Evolutionary conservation across 202 grass and related monocot species (phyloP), one percentile per base, ranked within the genome.

Genomic region (Musa balbisiana): DNA sequence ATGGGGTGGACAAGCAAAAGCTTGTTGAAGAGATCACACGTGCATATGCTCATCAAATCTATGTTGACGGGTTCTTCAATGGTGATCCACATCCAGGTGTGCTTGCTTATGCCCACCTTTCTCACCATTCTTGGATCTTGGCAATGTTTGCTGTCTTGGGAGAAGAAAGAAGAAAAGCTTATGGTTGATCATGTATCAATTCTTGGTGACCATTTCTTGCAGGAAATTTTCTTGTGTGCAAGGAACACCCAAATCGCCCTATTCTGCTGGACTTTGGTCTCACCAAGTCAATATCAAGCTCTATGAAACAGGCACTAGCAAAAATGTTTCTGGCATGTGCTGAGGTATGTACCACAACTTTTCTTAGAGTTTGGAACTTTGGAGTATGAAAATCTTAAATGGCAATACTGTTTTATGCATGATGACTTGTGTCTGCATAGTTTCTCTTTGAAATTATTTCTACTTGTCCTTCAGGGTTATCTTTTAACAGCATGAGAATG

Each of bases 1-100:
- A 86, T 84, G 90, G 83, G 78, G 88, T 98, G 67, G 85, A 98
- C 89, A 98, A 98, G 78, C 85, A 98, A 88, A 98, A 72, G 73
- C 59, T 98, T 69, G 88, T 98, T 68, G 91, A 92, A 85, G 91
- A 98, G 82, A 98, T 98, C 78, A 98, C 95, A 69, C 87, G 91
- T 69, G 88, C 95, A 53, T 98, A 98, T 73, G 95, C 91, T 80
- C 95, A 94, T 92, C 95, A 98, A 87, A 90, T 98, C 84, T 98
- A 94, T 11, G 79, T 94, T 70, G 95, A 98, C 76, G 95, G 95
- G 27, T 90, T 98, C 84, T 98, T 98, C 73, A 98, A 98, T 65
- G 95, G 95, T 10, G 95, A 98, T 80, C 95, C 95, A 77, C 95
- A 98, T 73, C 95, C 95, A 86, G 94, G 94, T 98, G 89, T n/a